These are phyloP conservation scores for Acaromyces ingoldii DNA, from an alignment of 1,284 basidiomycete species.

Conservation along the genomic window DNA sequence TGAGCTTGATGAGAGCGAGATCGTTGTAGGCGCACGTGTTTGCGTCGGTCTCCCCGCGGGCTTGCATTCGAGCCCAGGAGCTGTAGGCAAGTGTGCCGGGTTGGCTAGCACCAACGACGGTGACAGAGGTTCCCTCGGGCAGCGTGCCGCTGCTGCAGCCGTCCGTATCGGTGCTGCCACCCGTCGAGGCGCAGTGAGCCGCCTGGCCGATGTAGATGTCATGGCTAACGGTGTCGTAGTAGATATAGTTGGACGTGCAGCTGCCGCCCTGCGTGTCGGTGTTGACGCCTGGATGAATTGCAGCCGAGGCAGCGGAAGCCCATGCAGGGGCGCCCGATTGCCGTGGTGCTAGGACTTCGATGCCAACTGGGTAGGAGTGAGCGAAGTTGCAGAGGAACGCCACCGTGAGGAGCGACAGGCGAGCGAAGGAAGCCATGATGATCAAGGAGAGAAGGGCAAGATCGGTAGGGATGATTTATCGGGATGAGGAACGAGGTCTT, in stretches of 20 bases:
- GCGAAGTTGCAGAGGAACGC: neutral
- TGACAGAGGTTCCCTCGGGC: constrained; percentile 28
- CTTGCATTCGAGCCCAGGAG: constrained; percentile 32
- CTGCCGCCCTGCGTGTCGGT: constrained; percentile 24
- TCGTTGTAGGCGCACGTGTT: constrained; percentile 33
- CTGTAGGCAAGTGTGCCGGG: constrained; percentile 26
- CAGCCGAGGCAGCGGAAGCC: constrained; percentile 16
- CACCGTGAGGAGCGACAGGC: neutral
- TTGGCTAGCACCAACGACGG: constrained; percentile 26
- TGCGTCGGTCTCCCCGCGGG: constrained; percentile 21
- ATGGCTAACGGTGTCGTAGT: constrained; percentile 17
- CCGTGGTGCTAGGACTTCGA: neutral
- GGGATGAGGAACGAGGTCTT: too few species aligned
- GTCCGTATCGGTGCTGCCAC: constrained; percentile 20
- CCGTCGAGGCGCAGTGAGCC: constrained; percentile 28
- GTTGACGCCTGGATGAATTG: constrained; percentile 35
- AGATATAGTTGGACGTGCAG: constrained; percentile 35
- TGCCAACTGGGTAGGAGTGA: neutral
- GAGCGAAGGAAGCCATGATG: too few species aligned
- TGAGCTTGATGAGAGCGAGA: constrained; percentile 25
- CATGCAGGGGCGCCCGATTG: constrained; percentile 14
- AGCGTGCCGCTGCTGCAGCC: constrained; percentile 23
- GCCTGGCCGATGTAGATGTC: constrained; percentile 32
- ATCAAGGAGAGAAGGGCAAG: too few species aligned
- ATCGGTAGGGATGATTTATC: too few species aligned